Evolutionary conservation across 23 red algal species (phyloP).

Genomic region (Gracilaria vermiculophylla): DNA sequence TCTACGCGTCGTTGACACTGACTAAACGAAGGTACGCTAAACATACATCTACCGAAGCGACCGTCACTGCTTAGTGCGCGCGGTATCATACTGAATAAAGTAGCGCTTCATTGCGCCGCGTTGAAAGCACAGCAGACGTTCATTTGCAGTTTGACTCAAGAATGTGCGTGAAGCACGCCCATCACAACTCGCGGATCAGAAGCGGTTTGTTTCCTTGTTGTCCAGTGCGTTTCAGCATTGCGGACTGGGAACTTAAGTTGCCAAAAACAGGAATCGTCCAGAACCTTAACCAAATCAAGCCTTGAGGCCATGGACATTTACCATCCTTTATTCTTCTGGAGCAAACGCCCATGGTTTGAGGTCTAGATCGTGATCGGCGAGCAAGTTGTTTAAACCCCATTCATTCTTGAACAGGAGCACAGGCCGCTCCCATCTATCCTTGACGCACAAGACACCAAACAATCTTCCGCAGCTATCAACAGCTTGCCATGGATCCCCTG

Average conservation of each 20-base stretch:
- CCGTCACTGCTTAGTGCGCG: no score
- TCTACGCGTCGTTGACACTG: no score
- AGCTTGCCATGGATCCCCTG: slow-evolving; percentile 73
- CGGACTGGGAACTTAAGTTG: not conserved
- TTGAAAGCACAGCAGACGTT: no score
- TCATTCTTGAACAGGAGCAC: slow-evolving; percentile 82
- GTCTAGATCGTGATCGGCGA: slow-evolving; percentile 55
- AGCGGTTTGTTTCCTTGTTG: no score
- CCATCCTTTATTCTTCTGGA: slow-evolving; percentile 53
- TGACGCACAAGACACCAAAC: slow-evolving; percentile 82
- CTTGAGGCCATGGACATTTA: not conserved
- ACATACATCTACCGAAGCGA: not conserved
- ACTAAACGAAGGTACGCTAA: not conserved
- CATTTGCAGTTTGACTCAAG: no score
- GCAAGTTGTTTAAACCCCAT: slow-evolving; percentile 58
- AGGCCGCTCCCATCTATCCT: slow-evolving; percentile 78
- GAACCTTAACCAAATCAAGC: not conserved
- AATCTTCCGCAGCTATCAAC: slow-evolving; percentile 55
- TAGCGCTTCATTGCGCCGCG: no score
- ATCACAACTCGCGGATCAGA: no score
- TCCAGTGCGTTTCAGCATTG: no score
- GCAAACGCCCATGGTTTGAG: slow-evolving; percentile 73
- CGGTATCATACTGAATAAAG: no score
- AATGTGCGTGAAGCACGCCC: no score
- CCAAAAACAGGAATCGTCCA: not conserved